A percentile compares a stretch with the other conserved stretches of the same genome.
Conservation (phyloP, 139 green algal genomes). For the Gonium pectorale region DNA sequence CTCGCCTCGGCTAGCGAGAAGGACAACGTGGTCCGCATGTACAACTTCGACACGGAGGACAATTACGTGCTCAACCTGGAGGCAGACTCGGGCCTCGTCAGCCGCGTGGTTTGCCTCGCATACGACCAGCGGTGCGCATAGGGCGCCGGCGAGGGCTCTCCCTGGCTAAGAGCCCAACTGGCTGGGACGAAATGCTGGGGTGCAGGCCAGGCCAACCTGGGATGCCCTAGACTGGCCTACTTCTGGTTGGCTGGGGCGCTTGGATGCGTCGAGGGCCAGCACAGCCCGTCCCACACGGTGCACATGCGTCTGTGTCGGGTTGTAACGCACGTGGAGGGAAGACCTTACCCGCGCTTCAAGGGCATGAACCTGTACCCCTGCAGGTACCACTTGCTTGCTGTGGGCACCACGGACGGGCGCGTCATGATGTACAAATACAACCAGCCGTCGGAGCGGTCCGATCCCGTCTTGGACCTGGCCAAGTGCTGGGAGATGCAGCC, state of each 20-base stretch:
- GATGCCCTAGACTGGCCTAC: no score
- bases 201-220: no score
- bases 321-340: no score
- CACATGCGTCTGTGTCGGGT: no score
- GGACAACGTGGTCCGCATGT: slow-evolving; percentile 68
- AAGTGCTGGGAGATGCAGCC: slow-evolving; percentile 58
- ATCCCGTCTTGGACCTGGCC: slow-evolving; percentile 45
- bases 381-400: slow-evolving; percentile 54
- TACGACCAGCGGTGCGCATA: slow-evolving; percentile 53
- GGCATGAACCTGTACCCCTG: not conserved
- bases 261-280: no score
- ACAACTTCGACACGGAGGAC: slow-evolving; percentile 78
- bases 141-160: no score
- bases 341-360: no score
- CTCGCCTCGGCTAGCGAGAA: slow-evolving; percentile 62
- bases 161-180: no score
- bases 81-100: slow-evolving; percentile 6
- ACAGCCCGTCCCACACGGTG: no score
- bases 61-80: slow-evolving; percentile 70
- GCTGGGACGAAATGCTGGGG: no score
- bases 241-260: no score
- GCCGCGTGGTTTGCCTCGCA: slow-evolving; percentile 51
- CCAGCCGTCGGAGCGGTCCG: not conserved
- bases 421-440: slow-evolving; percentile 62
- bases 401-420: slow-evolving; percentile 52